These are phyloP conservation scores for Aureobasidium zeae DNA, from an alignment of 2,329 filamentous ascomycete species.

Conservation along the genomic window DNA sequence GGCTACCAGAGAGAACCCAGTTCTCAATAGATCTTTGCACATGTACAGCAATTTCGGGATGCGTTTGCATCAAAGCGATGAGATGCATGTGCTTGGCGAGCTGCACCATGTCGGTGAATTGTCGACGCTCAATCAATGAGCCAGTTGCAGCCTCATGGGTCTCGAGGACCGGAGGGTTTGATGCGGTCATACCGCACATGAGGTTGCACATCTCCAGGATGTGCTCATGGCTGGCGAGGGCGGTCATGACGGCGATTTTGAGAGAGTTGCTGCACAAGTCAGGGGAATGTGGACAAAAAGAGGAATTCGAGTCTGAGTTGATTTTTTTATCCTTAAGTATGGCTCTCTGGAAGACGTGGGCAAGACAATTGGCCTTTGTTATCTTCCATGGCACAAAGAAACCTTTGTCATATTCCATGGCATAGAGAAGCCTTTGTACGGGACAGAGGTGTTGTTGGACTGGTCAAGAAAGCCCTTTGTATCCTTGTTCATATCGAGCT, in stretches of 20 bases:
- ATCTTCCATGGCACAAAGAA: too few relatives aligned
- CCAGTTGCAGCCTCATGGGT: not conserved
- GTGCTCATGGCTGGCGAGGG: not conserved
- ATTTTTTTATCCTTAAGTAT: too few relatives aligned
- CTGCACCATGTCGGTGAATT: slow-evolving; percentile 9
- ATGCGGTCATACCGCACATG: not conserved
- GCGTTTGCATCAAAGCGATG: not conserved
- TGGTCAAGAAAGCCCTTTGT: too few relatives aligned
- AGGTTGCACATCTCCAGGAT: slow-evolving; percentile 3
- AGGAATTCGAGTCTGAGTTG: too few relatives aligned
- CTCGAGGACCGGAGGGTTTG: slow-evolving; percentile 2
- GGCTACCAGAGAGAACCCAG: not conserved
- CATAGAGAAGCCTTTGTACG: too few relatives aligned
- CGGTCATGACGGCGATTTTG: not conserved
- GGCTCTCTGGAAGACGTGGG: too few relatives aligned
- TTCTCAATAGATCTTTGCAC: not conserved
- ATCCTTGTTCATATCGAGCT: too few relatives aligned
- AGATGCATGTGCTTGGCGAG: not conserved
- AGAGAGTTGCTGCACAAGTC: too few relatives aligned
- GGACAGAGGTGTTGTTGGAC: too few relatives aligned
- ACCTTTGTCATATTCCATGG: too few relatives aligned
- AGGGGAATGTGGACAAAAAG: too few relatives aligned
- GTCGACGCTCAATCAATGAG: not conserved
- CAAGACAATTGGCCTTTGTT: too few relatives aligned
- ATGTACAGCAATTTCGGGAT: not conserved